Percentiles rank a stretch among this genome's conserved stretches.
Conservation (phyloP, 805 yeast species). For the Nakazawaea peltata region DNA sequence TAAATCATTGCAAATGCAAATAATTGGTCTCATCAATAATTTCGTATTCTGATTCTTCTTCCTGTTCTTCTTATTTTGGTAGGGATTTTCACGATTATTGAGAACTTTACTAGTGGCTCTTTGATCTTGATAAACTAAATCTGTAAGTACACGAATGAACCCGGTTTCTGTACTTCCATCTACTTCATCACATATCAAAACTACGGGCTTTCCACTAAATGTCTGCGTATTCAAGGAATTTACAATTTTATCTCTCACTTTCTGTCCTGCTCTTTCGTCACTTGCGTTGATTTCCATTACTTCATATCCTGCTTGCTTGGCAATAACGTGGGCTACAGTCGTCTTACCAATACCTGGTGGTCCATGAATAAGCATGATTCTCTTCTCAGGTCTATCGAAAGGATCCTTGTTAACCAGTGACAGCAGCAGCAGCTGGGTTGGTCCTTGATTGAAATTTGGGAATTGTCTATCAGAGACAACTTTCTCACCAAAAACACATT, state of each 20-base stretch:
- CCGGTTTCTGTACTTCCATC: constrained; percentile 73
- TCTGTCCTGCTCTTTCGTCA: constrained; percentile 61
- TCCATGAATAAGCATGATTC: constrained; percentile 73
- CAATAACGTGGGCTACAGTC: constrained; percentile 76
- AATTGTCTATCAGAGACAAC: constrained; percentile 15
- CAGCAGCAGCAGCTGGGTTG: background rate
- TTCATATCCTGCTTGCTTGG: constrained; percentile 73
- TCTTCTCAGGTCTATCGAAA: constrained; percentile 49
- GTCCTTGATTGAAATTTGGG: background rate
- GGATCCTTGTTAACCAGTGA: constrained; percentile 30
- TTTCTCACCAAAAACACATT: constrained; percentile 43
- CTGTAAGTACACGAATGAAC: constrained; percentile 48
- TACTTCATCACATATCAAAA: constrained; percentile 82
- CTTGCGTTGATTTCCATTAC: constrained; percentile 83
- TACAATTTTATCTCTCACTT: constrained; percentile 43
- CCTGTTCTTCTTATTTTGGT: constrained; percentile 16
- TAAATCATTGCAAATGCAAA: constrained; percentile 86
- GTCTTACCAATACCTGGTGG: constrained; percentile 96
- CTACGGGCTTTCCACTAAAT: constrained; percentile 66
- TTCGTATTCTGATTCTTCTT: constrained; percentile 26
- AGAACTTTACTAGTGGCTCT: constrained; percentile 33
- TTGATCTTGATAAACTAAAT: constrained; percentile 50
- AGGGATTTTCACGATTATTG: constrained; percentile 16
- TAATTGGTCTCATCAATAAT: constrained; percentile 71
- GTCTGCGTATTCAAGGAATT: constrained; percentile 62